Conservation (phyloP, 768 basidiomycete genomes). For the Gymnopilus junonius region DNA sequence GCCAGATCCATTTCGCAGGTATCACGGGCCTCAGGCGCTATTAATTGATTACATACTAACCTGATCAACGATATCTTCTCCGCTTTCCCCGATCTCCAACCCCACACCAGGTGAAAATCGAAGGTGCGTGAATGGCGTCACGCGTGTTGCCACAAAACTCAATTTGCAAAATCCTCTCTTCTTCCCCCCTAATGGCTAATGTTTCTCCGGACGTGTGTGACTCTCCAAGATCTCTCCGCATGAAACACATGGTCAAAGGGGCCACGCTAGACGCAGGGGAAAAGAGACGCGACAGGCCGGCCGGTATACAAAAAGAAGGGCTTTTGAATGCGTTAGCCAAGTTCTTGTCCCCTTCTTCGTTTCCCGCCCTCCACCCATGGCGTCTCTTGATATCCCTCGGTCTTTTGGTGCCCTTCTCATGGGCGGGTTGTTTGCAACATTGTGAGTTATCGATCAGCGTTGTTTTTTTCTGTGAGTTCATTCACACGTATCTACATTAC, state of each 20-base stretch:
- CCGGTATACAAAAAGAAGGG: neutral
- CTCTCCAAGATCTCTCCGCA: neutral
- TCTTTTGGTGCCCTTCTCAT: slow-evolving; percentile 44
- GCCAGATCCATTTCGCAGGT: neutral
- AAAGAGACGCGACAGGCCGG: neutral
- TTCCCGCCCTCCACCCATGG: neutral
- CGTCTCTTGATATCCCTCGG: slow-evolving; percentile 29
- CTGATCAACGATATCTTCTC: neutral
- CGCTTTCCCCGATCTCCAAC: neutral
- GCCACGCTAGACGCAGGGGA: neutral
- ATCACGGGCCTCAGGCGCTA: neutral
- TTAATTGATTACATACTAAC: neutral
- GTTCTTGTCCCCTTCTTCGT: neutral
- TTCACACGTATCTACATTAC: neutral
- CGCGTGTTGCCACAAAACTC: neutral
- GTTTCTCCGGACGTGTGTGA: neutral
- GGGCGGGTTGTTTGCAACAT: slow-evolving; percentile 40
- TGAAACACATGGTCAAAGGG: neutral
- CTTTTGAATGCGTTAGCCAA: neutral
- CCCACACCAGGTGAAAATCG: neutral
- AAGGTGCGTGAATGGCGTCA: no score
- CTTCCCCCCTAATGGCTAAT: neutral
- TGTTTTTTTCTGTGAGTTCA: neutral
- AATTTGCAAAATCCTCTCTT: neutral
- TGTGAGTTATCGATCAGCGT: slow-evolving; percentile 28